Conservation (phyloP, 495 filamentous ascomycete genomes). For the Podospora anserina region DNA sequence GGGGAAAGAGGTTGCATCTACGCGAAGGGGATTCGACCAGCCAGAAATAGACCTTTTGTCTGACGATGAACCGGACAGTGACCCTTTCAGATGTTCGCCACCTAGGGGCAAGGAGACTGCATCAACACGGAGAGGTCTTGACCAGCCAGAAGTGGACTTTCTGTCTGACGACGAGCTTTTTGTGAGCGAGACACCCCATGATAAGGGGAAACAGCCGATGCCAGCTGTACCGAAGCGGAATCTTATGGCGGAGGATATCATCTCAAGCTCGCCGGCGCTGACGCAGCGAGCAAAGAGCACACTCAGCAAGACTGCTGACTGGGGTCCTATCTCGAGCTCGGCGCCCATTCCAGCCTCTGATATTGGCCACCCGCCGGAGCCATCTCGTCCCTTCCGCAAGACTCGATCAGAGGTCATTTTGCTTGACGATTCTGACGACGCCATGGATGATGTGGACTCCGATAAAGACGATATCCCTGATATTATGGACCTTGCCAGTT, state of each 20-base stretch:
- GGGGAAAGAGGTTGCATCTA: neutral
- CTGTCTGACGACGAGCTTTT: neutral
- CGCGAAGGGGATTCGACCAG: neutral
- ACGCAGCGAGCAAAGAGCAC: neutral
- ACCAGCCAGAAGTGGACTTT: neutral
- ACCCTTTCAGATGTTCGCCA: neutral
- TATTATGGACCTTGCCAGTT: slow-evolving; percentile 29
- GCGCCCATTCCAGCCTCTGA: slow-evolving; percentile 33
- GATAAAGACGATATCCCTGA: slow-evolving; percentile 42
- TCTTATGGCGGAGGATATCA: neutral
- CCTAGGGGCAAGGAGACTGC: neutral
- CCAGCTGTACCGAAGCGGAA: neutral
- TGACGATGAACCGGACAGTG: neutral
- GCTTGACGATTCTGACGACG: slow-evolving; percentile 35
- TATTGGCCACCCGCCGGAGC: slow-evolving; percentile 1
- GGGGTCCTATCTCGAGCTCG: slow-evolving; percentile 52
- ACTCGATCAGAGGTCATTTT: slow-evolving; percentile 23
- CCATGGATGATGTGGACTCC: neutral
- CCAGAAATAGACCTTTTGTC: neutral
- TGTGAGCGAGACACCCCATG: neutral
- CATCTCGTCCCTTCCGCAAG: slow-evolving; percentile 16
- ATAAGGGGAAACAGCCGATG: neutral
- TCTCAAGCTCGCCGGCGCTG: slow-evolving; percentile 16
- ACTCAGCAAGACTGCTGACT: slow-evolving; percentile 28
- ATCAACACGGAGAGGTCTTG: neutral